These are phyloP conservation scores for Desmodesmus armatus DNA, from an alignment of 139 green algal genomes.

Conservation along the genomic window DNA sequence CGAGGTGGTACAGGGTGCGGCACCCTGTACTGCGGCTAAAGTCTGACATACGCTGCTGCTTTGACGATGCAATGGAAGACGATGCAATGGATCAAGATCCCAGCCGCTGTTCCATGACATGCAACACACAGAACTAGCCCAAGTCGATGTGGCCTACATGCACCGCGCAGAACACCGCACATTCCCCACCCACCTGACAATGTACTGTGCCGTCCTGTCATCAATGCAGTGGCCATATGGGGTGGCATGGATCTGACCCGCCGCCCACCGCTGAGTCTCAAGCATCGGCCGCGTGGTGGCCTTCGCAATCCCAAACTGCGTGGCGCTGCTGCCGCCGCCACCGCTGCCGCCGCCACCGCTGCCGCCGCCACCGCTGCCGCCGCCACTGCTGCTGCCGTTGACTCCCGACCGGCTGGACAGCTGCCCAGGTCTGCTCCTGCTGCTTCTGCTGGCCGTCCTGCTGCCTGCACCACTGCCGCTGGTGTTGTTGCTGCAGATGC, in stretches of 20 bases:
- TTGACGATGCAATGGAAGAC: too few relatives aligned
- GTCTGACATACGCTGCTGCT: too few relatives aligned
- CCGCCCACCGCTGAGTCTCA: constrained; percentile 4
- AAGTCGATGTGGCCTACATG: too few relatives aligned
- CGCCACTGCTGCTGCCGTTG: constrained; percentile 43
- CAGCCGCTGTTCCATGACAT: too few relatives aligned
- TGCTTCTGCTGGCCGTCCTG: neutral
- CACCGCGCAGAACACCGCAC: too few relatives aligned
- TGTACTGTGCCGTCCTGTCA: neutral
- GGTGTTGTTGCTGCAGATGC: neutral
- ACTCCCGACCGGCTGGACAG: too few relatives aligned
- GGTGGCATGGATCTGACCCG: constrained; percentile 35
- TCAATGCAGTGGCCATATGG: constrained; percentile 44
- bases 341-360: neutral
- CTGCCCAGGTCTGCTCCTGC: too few relatives aligned
- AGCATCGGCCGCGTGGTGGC: neutral
- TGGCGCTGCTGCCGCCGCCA: neutral
- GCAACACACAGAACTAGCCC: too few relatives aligned
- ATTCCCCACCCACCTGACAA: too few relatives aligned
- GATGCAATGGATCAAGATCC: too few relatives aligned
- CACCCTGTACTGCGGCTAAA: too few relatives aligned
- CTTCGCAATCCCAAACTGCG: neutral
- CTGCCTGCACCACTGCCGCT: neutral
- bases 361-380: neutral
- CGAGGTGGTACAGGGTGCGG: too few relatives aligned